Conservation (phyloP, 371 early-diverging fungal genomes). For the Circinella minor region DNA sequence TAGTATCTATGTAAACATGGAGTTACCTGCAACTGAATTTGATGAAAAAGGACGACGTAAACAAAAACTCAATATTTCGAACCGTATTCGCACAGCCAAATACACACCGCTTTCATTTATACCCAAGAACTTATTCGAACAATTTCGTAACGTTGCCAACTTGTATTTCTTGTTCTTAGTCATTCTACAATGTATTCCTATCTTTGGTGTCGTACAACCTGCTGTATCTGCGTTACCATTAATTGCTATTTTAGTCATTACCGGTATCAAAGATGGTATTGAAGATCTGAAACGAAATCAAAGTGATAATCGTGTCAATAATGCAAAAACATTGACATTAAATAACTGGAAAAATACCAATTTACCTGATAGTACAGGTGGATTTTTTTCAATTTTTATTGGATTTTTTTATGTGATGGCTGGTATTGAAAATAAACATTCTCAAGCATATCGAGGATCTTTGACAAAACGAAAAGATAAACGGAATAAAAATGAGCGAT, state of each 20-base stretch:
- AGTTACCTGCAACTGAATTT: conserved; percentile 30
- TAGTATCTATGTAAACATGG: conserved; percentile 49
- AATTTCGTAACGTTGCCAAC: conserved; percentile 92
- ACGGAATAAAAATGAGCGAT: not conserved
- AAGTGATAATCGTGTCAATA: conserved; percentile 78
- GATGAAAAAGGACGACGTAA: conserved; percentile 30
- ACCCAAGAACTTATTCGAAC: conserved; percentile 91
- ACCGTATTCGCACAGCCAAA: conserved; percentile 82
- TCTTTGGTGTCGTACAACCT: conserved; percentile 73
- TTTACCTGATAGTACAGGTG: conserved; percentile 29
- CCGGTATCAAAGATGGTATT: conserved; percentile 92
- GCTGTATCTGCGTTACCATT: conserved; percentile 87
- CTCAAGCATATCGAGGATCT: conserved; percentile 19
- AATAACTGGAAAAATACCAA: conserved; percentile 63
- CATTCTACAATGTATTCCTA: conserved; percentile 81
- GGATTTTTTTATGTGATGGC: conserved; percentile 41
- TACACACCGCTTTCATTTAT: conserved; percentile 87
- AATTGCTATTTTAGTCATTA: conserved; percentile 77
- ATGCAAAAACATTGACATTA: conserved; percentile 52
- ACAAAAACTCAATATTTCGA: conserved; percentile 41
- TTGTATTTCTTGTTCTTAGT: conserved; percentile 90
- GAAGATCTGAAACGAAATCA: conserved; percentile 94
- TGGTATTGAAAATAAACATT: conserved; percentile 26
- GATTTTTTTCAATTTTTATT: conserved; percentile 26
- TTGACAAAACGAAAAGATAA: conserved; percentile 9